These are phyloP conservation scores for Bruguiera gymnorhiza DNA, from an alignment of 345 rosid genomes.

Conservation along the genomic window DNA sequence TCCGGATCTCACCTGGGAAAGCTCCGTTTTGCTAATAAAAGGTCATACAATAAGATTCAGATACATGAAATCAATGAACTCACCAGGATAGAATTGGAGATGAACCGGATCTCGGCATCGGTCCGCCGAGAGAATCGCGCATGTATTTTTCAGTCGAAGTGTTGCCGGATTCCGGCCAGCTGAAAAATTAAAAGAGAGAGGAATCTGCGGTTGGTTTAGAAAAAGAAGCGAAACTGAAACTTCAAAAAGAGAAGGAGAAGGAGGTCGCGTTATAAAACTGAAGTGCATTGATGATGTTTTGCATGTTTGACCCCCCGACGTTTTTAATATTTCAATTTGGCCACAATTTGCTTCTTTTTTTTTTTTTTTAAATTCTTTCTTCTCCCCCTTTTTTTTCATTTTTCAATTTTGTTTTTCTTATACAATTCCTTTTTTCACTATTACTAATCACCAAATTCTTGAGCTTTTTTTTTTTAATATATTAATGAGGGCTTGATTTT, in stretches of 20 bases:
- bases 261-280: conserved; percentile 15
- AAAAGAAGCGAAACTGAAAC: conserved; percentile 19
- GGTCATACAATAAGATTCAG: background rate
- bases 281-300: conserved; percentile 7
- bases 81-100: conserved; percentile 22
- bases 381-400: background rate
- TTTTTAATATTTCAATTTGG: conserved; percentile 7
- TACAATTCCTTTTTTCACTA: too few species aligned
- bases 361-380: background rate
- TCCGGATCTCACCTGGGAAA: conserved; percentile 22
- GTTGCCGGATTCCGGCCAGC: conserved; percentile 48
- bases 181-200: conserved; percentile 18
- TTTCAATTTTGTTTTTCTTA: background rate
- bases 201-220: conserved; percentile 7
- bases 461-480: too few species aligned
- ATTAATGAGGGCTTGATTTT: too few species aligned
- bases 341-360: background rate
- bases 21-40: background rate
- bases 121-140: conserved; percentile 16
- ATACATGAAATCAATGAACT: background rate
- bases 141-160: conserved; percentile 22
- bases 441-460: too few species aligned
- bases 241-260: background rate
- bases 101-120: conserved; percentile 26
- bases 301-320: conserved; percentile 7